These are phyloP conservation scores for Cyberlindnera amylophila DNA, from an alignment of 805 yeast species.

Conservation along the genomic window DNA sequence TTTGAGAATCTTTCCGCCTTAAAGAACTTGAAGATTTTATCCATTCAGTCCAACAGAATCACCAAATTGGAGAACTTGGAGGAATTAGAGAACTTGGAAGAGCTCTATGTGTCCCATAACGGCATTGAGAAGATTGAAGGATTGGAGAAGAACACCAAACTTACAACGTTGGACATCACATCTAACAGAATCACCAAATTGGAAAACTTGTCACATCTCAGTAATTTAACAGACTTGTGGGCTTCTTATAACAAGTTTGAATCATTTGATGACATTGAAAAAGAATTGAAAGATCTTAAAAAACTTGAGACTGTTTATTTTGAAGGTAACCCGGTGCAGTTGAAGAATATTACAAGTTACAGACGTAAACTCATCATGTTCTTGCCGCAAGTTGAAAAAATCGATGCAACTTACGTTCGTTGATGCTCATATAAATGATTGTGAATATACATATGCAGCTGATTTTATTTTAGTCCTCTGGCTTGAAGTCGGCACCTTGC, in stretches of 20 bases:
- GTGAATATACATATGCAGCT: too few relatives aligned
- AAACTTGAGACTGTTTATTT: slow-evolving; percentile 84
- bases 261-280: slow-evolving; percentile 63
- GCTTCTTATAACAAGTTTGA: slow-evolving; percentile 74
- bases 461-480: not conserved
- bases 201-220: slow-evolving; percentile 61
- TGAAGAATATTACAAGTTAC: slow-evolving; percentile 70
- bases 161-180: slow-evolving; percentile 77
- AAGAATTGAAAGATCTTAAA: slow-evolving; percentile 58
- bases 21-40: slow-evolving; percentile 63
- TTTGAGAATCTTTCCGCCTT: slow-evolving; percentile 61
- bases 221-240: slow-evolving; percentile 87
- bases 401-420: slow-evolving; percentile 81
- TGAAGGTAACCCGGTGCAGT: slow-evolving; percentile 89
- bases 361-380: slow-evolving; percentile 76
- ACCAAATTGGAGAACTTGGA: slow-evolving; percentile 81
- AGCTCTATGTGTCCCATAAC: slow-evolving; percentile 84
- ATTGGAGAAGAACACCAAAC: slow-evolving; percentile 61
- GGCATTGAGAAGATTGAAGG: slow-evolving; percentile 73
- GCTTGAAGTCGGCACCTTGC: slow-evolving; percentile 46
- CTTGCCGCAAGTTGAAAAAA: slow-evolving; percentile 67
- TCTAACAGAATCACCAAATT: slow-evolving; percentile 63
- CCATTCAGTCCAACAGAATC: slow-evolving; percentile 84
- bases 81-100: slow-evolving; percentile 66
- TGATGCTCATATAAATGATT: slow-evolving; percentile 2